phyloP scores from a whole-genome alignment of 2,329 filamentous ascomycete species.

The Aspergillus ruber region DNA sequence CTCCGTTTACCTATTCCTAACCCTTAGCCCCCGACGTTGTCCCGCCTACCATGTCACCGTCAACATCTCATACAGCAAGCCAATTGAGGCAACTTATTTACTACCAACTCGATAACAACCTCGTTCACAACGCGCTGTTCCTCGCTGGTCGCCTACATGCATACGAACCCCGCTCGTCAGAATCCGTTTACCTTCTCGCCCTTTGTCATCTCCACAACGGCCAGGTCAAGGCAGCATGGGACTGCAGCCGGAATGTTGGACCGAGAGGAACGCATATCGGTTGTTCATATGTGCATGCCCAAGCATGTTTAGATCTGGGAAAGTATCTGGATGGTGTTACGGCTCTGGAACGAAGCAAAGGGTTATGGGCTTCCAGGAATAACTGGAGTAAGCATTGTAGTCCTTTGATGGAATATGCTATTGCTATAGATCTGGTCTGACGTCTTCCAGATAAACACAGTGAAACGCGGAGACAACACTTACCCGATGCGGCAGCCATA shows the following conservation, averaged over 20 bases:
- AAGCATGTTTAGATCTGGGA: conserved; percentile 74
- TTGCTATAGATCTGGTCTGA: conserved; percentile 2
- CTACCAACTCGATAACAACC: conserved; percentile 81
- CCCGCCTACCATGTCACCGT: conserved; percentile 48
- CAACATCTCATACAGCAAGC: conserved; percentile 48
- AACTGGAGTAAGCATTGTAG: conserved; percentile 61
- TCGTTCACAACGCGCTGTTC: conserved; percentile 85
- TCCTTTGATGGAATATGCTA: not conserved
- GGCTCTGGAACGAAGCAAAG: conserved; percentile 74
- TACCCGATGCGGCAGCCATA: conserved; percentile 79
- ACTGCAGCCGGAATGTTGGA: conserved; percentile 66
- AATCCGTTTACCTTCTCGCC: conserved; percentile 75
- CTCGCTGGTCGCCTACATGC: conserved; percentile 80
- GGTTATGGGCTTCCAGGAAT: conserved; percentile 68
- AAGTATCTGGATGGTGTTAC: conserved; percentile 73
- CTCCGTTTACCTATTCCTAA: conserved; percentile 2
- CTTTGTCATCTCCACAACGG: conserved; percentile 79
- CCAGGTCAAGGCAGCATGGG: conserved; percentile 78
- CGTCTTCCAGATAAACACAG: conserved; percentile 58
- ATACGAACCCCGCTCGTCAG: conserved; percentile 72
- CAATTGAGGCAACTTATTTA: conserved; percentile 62
- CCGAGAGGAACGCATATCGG: conserved; percentile 70
- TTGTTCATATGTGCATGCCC: conserved; percentile 86
- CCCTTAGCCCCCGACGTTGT: conserved; percentile 4
- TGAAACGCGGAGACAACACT: conserved; percentile 63